Evolutionary conservation across 2,329 filamentous ascomycete genomes (phyloP).

Genomic region (Penicillium crustosum): DNA sequence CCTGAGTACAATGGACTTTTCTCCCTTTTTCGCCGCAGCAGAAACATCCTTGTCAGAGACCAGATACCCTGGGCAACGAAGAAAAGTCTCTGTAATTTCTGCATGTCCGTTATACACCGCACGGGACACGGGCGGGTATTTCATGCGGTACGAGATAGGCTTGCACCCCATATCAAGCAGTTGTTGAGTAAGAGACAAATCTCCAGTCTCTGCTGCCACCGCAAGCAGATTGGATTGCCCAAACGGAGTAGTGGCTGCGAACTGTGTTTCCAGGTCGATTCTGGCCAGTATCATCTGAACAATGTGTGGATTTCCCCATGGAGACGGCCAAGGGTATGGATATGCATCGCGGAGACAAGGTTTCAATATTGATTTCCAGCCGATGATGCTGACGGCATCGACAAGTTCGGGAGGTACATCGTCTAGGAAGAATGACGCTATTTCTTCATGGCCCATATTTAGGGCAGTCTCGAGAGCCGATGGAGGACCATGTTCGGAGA

Average conservation of each 20-base stretch:
- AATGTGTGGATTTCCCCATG: neutral
- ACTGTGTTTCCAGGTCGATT: neutral
- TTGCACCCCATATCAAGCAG: neutral
- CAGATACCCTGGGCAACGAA: neutral
- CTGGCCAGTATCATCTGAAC: neutral
- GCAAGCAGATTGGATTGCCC: neutral
- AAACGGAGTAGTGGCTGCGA: neutral
- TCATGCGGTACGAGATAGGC: too few relatives aligned
- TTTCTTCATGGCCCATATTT: neutral
- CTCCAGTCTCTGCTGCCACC: neutral
- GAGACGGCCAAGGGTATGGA: too few relatives aligned
- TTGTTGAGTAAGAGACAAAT: neutral
- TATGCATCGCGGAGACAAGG: neutral
- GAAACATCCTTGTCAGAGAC: neutral
- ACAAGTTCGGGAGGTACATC: neutral
- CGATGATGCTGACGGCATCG: neutral
- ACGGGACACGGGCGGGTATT: neutral
- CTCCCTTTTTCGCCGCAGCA: neutral
- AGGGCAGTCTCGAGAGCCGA: neutral
- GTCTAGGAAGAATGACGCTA: neutral
- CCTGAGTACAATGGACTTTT: neutral
- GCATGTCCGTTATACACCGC: neutral
- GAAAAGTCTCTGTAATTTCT: neutral
- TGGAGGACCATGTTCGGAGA: neutral
- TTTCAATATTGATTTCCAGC: neutral